Conservation (phyloP, 2,329 filamentous ascomycete species). For the Fusarium dimerum region DNA sequence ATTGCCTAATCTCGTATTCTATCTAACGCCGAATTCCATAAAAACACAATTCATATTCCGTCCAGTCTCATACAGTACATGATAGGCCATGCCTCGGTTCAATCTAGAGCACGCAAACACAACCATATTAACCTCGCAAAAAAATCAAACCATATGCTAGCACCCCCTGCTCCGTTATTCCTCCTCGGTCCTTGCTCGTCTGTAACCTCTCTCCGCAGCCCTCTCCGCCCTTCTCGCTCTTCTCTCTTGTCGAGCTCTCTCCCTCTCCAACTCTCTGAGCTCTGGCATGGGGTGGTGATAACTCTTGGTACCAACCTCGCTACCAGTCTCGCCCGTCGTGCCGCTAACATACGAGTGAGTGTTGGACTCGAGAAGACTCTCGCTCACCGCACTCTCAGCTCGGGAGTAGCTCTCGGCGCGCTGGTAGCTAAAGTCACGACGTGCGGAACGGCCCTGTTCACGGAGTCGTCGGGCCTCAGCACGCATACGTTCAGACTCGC, state of each 20-base stretch:
- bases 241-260: slow-evolving; percentile 37
- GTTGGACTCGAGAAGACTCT: slow-evolving; percentile 32
- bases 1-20: not conserved
- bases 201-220: slow-evolving; percentile 30
- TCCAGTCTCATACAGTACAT: not conserved
- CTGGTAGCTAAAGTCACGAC: slow-evolving; percentile 57
- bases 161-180: slow-evolving; percentile 13
- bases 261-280: slow-evolving; percentile 39
- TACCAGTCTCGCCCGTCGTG: slow-evolving; percentile 42
- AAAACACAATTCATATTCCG: not conserved
- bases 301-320: slow-evolving; percentile 58
- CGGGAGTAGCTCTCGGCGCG: slow-evolving; percentile 32
- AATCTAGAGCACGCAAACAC: not conserved
- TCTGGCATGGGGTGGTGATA: slow-evolving; percentile 59
- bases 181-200: slow-evolving; percentile 36
- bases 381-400: slow-evolving; percentile 26
- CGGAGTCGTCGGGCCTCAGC: slow-evolving; percentile 58
- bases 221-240: slow-evolving; percentile 32
- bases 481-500: slow-evolving; percentile 56
- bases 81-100: not conserved
- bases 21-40: not conserved
- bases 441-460: slow-evolving; percentile 49
- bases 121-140: not conserved
- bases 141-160: not conserved
- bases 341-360: slow-evolving; percentile 30